Evolutionary conservation across 208 protist species (phyloP), one percentile per base, ranked within the genome.

Genomic region (Borovskyia barvae): DNA sequence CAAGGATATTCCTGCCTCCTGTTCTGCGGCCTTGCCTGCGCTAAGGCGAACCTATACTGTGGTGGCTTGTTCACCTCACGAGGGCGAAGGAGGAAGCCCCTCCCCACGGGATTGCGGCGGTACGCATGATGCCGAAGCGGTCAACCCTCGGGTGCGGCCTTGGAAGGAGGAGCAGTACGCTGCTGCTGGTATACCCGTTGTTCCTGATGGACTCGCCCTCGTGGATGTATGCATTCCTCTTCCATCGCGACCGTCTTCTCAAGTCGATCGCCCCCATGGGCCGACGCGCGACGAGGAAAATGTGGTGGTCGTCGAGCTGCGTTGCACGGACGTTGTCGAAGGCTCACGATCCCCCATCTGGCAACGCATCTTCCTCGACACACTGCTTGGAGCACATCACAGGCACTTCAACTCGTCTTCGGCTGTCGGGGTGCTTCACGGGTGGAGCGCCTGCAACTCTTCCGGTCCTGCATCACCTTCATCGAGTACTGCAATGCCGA

Each of bases 301-400:
- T 2, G 25, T 30, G 15, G 26, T 63, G 20, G n/a, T n/a, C n/a
- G n/a, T n/a, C n/a, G 56, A 54, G 32, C 24, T 63, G 43, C 29
- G 42, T 7, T 63, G 56, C 17, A 47, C 54, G 0, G 56, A 63
- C 37, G 14, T 28, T 3, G 56, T 63, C 1, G 33, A 11, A 4
- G 32, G 30, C n/a, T 22, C 33, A 26, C 35, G 46, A n/a, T 15
- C 45, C 2, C 5, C 11, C 2, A 47, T 53, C 22, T 63, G 56
- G 56, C 56, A 53, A n/a, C 33, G n/a, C n/a, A n/a, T n/a, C n/a
- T n/a, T n/a, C n/a, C n/a, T n/a, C n/a, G n/a, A n/a, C n/a, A n/a
- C n/a, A n/a, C n/a, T n/a, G n/a, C n/a, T n/a, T n/a, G n/a, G n/a
- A n/a, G n/a, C n/a, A n/a, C n/a, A n/a, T n/a, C n/a, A n/a, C n/a